Evolutionary conservation across 768 basidiomycete species (phyloP).

Genomic region (Tylopilus rubrobrunneus): DNA sequence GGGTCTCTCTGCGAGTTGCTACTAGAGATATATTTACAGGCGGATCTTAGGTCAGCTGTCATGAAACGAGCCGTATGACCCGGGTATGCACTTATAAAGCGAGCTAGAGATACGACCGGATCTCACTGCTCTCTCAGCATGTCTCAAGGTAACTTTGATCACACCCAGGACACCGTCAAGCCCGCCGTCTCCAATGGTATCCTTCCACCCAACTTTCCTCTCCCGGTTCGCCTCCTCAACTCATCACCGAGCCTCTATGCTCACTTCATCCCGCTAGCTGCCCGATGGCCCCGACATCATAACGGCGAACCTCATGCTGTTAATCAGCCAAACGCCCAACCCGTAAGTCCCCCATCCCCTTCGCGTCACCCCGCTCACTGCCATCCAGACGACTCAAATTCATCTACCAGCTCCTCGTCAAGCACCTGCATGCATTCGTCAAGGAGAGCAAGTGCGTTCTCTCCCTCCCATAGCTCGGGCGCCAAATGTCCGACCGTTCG

Average conservation of each 20-base stretch:
- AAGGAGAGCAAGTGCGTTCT: conserved; percentile 56
- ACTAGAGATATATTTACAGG: too few relatives aligned
- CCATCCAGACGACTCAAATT: conserved; percentile 39
- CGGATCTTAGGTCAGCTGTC: too few relatives aligned
- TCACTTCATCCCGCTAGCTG: conserved; percentile 30
- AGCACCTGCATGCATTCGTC: conserved; percentile 72
- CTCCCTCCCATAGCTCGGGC: neutral
- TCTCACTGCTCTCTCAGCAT: conserved; percentile 5
- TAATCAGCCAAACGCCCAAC: conserved; percentile 35
- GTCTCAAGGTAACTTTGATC: conserved; percentile 5
- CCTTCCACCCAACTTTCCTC: conserved; percentile 32
- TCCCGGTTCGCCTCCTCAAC: conserved; percentile 35
- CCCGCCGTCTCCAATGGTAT: conserved; percentile 40
- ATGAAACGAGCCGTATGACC: too few relatives aligned
- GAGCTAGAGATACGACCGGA: conserved; percentile 7
- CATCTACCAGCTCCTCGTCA: conserved; percentile 49
- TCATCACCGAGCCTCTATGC: neutral
- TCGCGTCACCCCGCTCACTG: neutral
- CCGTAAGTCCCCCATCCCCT: conserved; percentile 31
- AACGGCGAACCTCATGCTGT: conserved; percentile 43
- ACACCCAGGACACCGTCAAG: conserved; percentile 1
- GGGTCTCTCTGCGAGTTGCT: too few relatives aligned
- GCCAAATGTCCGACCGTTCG: neutral
- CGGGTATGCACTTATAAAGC: conserved; percentile 6
- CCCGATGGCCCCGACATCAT: conserved; percentile 48